These are phyloP conservation scores for Mycena sanguinolenta DNA, from an alignment of 768 basidiomycete genomes.

Conservation along the genomic window DNA sequence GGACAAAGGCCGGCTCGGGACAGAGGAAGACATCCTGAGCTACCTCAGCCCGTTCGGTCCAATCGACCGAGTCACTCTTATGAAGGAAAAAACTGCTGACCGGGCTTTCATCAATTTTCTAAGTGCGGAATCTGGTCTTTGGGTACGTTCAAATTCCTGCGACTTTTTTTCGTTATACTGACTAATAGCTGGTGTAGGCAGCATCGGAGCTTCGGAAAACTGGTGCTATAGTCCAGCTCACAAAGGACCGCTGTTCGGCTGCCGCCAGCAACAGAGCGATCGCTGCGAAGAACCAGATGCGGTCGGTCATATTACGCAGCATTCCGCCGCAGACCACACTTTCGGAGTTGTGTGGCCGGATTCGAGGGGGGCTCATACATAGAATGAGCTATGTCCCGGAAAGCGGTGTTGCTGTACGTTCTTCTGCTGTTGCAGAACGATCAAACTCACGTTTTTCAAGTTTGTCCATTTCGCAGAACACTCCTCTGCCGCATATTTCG, in stretches of 20 bases:
- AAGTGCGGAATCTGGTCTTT: neutral
- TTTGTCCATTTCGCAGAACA: constrained; percentile 23
- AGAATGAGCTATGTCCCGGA: constrained; percentile 4
- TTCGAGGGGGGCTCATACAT: constrained; percentile 28
- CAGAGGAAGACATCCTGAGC: neutral
- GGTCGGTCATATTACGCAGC: constrained; percentile 2
- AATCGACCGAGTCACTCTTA: constrained; percentile 17
- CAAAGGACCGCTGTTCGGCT: constrained; percentile 21
- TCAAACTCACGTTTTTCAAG: constrained; percentile 10
- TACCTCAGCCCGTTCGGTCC: constrained; percentile 7
- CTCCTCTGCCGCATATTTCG: constrained; percentile 18
- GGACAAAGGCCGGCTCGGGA: neutral
- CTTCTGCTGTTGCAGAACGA: neutral
- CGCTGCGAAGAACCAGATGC: neutral
- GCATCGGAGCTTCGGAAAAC: neutral
- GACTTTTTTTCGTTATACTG: neutral
- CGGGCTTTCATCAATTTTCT: constrained; percentile 24
- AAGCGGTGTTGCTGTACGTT: constrained; percentile 23
- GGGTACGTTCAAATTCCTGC: constrained; percentile 10
- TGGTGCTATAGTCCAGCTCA: neutral
- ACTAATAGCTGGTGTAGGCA: constrained; percentile 12
- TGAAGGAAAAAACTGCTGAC: neutral
- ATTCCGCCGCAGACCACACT: constrained; percentile 15
- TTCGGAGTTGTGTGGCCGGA: constrained; percentile 18
- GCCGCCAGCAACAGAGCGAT: neutral